Conservation (phyloP, 352 stramenopile species). For the Phytophthora podocarpi region DNA sequence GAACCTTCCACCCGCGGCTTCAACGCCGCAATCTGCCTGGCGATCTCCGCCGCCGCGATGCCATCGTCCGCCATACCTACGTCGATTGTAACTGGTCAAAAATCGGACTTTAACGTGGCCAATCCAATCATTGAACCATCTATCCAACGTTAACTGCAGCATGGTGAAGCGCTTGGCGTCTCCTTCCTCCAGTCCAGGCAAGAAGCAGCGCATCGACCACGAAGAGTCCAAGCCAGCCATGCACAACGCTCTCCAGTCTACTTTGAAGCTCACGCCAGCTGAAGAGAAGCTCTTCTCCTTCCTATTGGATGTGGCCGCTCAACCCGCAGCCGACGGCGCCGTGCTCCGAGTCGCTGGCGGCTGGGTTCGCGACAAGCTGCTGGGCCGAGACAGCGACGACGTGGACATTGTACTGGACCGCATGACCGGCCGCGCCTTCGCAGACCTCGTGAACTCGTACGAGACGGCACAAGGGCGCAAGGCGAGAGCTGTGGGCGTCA, state of each 20-base stretch:
- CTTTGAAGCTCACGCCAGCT: conserved; percentile 41
- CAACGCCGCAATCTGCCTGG: conserved; percentile 44
- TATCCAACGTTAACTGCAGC: no score
- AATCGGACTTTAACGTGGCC: neutral
- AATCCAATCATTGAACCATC: neutral
- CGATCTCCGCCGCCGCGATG: conserved; percentile 39
- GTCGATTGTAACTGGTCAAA: conserved; percentile 7
- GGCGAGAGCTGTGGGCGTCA: conserved; percentile 62
- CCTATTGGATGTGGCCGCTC: conserved; percentile 60
- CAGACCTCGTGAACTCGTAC: conserved; percentile 74
- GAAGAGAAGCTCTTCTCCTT: conserved; percentile 73
- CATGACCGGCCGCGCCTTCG: conserved; percentile 95
- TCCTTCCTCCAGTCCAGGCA: conserved; percentile 15
- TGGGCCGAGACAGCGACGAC: conserved; percentile 89
- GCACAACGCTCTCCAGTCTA: conserved; percentile 10
- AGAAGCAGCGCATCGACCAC: conserved; percentile 33
- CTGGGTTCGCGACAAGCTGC: conserved; percentile 99
- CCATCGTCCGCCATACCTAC: conserved; percentile 23
- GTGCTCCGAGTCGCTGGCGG: conserved; percentile 96
- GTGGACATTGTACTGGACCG: conserved; percentile 98
- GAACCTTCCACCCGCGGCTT: conserved; percentile 37
- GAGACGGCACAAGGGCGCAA: conserved; percentile 59
- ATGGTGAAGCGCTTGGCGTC: conserved; percentile 37
- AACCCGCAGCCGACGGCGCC: conserved; percentile 48
- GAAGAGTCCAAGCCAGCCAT: neutral